phyloP scores from a whole-genome alignment of 768 basidiomycete species.

The Suillus fuscotomentosus region DNA sequence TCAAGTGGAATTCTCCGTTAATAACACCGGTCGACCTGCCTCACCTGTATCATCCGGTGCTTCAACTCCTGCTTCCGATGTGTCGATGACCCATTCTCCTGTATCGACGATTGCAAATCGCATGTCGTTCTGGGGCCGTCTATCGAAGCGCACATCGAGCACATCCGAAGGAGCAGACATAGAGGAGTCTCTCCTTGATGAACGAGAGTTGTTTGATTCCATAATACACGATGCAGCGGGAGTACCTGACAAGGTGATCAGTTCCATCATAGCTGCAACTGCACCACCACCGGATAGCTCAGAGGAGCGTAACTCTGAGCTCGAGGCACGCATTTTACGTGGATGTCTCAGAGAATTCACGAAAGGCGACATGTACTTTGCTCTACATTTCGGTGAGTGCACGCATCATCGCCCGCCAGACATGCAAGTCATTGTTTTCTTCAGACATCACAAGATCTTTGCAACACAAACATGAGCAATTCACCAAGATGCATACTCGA shows the following conservation, averaged over 20 bases:
- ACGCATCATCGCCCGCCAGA: not conserved
- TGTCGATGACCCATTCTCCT: constrained; percentile 42
- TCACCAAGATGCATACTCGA: constrained; percentile 55
- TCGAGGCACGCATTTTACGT: constrained; percentile 81
- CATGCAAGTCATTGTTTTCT: constrained; percentile 1
- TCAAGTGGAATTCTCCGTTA: not conserved
- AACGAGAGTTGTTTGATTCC: constrained; percentile 28
- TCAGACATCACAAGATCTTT: constrained; percentile 81
- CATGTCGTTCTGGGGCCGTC: constrained; percentile 73
- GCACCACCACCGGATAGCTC: constrained; percentile 59
- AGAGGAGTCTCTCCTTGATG: constrained; percentile 11
- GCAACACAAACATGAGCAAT: constrained; percentile 74
- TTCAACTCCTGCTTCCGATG: constrained; percentile 55
- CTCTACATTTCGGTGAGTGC: constrained; percentile 75
- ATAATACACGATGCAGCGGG: constrained; percentile 46
- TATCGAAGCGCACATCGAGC: constrained; percentile 46
- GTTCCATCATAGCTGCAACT: constrained; percentile 55
- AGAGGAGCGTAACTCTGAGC: constrained; percentile 69
- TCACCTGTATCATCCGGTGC: constrained; percentile 43
- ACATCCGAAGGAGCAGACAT: constrained; percentile 15
- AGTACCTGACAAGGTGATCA: constrained; percentile 52
- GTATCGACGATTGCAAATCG: constrained; percentile 61
- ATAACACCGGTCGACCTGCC: constrained; percentile 7
- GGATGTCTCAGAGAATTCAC: constrained; percentile 76
- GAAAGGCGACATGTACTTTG: constrained; percentile 89